These are phyloP conservation scores for Ophioceras dolichostomum DNA, from an alignment of 2,329 filamentous ascomycete species.

Conservation along the genomic window DNA sequence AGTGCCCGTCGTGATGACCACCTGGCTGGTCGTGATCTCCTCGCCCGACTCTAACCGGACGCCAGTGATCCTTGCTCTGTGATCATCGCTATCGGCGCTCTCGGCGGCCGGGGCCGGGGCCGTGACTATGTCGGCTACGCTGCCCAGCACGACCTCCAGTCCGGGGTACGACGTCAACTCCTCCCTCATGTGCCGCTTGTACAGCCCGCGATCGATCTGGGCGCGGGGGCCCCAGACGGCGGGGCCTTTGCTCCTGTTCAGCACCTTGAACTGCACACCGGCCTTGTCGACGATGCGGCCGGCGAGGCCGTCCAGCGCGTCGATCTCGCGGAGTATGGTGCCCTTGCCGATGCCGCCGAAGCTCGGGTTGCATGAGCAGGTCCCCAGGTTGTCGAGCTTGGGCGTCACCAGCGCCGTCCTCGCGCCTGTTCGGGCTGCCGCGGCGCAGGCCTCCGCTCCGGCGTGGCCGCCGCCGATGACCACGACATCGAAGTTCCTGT, in stretches of 20 bases:
- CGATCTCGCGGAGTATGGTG: constrained; percentile 88
- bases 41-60: constrained; percentile 81
- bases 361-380: constrained; percentile 93
- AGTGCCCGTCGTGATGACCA: constrained; percentile 92
- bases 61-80: constrained; percentile 64
- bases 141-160: constrained; percentile 70
- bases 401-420: constrained; percentile 85
- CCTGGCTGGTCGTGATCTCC: constrained; percentile 64
- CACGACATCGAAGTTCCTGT: constrained; percentile 74
- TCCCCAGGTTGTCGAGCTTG: constrained; percentile 75
- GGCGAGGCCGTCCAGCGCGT: constrained; percentile 83
- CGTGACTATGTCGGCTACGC: constrained; percentile 77
- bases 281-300: constrained; percentile 87
- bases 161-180: constrained; percentile 71
- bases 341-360: constrained; percentile 99
- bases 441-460: constrained; percentile 84
- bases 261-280: constrained; percentile 81
- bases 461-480: constrained; percentile 95
- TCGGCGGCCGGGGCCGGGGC: constrained; percentile 40
- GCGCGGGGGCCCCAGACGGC: constrained; percentile 95
- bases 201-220: constrained; percentile 85
- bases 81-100: constrained; percentile 28
- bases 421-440: constrained; percentile 78
- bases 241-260: constrained; percentile 84
- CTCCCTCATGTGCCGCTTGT: constrained; percentile 81